Conservation (phyloP, 2,329 filamentous ascomycete species). For the Pseudogymnoascus sp. region DNA sequence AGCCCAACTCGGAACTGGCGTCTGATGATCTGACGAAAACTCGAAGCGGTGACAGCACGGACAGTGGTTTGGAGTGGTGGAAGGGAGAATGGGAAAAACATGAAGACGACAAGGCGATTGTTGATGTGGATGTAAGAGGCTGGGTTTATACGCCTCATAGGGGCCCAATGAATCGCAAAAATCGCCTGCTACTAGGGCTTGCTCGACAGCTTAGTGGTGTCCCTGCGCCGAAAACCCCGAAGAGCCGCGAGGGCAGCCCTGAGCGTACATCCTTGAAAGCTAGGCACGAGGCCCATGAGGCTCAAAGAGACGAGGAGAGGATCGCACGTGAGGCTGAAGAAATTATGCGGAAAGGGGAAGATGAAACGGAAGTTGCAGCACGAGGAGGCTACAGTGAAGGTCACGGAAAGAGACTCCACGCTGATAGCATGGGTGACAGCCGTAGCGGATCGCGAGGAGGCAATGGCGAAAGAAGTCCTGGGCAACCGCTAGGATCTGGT, state of each 20-base stretch:
- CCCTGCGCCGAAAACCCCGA: conserved; percentile 50
- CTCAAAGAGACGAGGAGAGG: conserved; percentile 51
- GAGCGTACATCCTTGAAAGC: conserved; percentile 22
- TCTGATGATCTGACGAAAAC: conserved; percentile 19
- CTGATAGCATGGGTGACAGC: conserved; percentile 24
- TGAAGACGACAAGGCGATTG: conserved; percentile 75
- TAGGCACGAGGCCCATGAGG: conserved; percentile 40
- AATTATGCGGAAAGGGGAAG: conserved; percentile 65
- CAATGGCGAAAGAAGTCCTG: background rate
- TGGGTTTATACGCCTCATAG: conserved; percentile 88
- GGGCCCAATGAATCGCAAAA: conserved; percentile 79
- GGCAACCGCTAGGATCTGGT: conserved; percentile 20
- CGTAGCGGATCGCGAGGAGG: conserved; percentile 10
- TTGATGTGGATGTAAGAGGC: conserved; percentile 90
- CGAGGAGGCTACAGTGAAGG: conserved; percentile 68
- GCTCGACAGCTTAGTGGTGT: conserved; percentile 85
- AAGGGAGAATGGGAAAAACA: conserved; percentile 69
- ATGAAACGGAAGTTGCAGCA: conserved; percentile 63
- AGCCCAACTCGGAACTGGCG: conserved; percentile 27
- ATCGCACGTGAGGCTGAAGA: conserved; percentile 69
- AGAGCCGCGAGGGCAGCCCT: conserved; percentile 24
- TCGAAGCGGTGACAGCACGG: conserved; percentile 36
- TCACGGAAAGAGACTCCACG: conserved; percentile 41
- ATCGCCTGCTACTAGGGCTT: conserved; percentile 77
- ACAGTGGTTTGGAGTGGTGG: conserved; percentile 66